These are phyloP conservation scores for Fusarium nisikadoi DNA, from an alignment of 2,329 filamentous ascomycete genomes.

Conservation along the genomic window DNA sequence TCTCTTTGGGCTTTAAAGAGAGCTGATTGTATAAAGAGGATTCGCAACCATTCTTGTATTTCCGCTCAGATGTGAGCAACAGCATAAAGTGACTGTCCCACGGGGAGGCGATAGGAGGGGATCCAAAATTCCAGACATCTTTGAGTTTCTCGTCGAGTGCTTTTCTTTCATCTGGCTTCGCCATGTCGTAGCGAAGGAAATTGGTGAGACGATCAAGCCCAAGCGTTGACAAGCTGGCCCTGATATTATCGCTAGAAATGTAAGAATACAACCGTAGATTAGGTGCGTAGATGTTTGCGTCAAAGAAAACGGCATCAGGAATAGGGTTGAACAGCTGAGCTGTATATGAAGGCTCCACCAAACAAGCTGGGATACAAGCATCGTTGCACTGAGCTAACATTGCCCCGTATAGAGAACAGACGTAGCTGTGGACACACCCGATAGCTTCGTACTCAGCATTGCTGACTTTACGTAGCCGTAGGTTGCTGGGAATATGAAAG, in stretches of 20 bases:
- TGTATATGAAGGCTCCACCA: not conserved
- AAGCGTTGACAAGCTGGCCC: not conserved
- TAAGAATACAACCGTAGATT: not conserved
- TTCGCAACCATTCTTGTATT: not conserved
- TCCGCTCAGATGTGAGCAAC: not conserved
- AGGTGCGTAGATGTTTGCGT: not conserved
- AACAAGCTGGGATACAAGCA: not conserved
- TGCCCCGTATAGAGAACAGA: conserved; percentile 19
- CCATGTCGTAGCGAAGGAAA: not conserved
- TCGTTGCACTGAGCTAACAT: conserved; percentile 10
- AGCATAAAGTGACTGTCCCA: not conserved
- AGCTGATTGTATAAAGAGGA: not conserved
- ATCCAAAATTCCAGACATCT: not conserved
- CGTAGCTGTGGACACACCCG: conserved; percentile 13
- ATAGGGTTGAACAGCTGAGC: conserved; percentile 2
- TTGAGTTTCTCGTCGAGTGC: not conserved
- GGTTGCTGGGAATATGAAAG: not conserved
- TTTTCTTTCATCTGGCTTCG: not conserved
- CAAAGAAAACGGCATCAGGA: conserved; percentile 17
- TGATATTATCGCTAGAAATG: not conserved
- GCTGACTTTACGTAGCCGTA: not conserved
- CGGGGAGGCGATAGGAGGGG: not conserved
- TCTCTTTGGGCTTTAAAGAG: not conserved
- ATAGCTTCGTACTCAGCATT: not conserved
- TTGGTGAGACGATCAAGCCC: not conserved